These are phyloP conservation scores for Adansonia gregorii DNA, from an alignment of 441 rosid genomes.

Conservation along the genomic window DNA sequence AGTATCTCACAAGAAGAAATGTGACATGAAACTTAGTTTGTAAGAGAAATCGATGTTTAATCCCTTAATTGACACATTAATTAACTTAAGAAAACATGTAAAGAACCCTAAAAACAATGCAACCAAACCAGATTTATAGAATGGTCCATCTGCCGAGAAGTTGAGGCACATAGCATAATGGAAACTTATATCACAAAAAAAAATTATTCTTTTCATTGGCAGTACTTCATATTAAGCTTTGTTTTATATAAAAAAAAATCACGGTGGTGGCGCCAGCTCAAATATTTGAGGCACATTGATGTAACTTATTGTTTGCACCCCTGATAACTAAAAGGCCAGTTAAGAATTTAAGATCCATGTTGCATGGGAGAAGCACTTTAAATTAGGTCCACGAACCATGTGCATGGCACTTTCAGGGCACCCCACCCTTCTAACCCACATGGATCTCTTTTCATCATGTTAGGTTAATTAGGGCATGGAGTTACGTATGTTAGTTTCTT, in stretches of 20 bases:
- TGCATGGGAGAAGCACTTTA: background rate
- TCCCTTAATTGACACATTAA: background rate
- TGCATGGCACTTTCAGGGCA: constrained; percentile 21
- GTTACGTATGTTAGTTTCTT: background rate
- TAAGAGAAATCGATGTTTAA: background rate
- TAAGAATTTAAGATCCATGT: background rate
- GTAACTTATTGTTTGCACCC: background rate
- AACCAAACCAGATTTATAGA: background rate
- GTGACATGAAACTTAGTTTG: background rate
- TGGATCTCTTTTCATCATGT: background rate
- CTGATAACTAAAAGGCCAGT: background rate
- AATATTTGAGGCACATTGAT: background rate
- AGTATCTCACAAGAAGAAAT: background rate
- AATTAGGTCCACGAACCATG: background rate
- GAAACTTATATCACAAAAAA: constrained; percentile 22
- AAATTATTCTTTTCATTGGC: background rate
- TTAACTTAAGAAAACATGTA: background rate
- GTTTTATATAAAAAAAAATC: too few species aligned
- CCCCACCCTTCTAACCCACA: constrained; percentile 1
- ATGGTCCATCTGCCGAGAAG: constrained; percentile 39
- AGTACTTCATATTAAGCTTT: background rate
- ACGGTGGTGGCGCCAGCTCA: constrained; percentile 29
- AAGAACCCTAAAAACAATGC: background rate
- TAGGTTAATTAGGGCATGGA: constrained; percentile 13
- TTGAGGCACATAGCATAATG: constrained; percentile 34